phyloP scores from a whole-genome alignment of 2,329 filamentous ascomycete genomes.

The Triangularia verruculosa region DNA sequence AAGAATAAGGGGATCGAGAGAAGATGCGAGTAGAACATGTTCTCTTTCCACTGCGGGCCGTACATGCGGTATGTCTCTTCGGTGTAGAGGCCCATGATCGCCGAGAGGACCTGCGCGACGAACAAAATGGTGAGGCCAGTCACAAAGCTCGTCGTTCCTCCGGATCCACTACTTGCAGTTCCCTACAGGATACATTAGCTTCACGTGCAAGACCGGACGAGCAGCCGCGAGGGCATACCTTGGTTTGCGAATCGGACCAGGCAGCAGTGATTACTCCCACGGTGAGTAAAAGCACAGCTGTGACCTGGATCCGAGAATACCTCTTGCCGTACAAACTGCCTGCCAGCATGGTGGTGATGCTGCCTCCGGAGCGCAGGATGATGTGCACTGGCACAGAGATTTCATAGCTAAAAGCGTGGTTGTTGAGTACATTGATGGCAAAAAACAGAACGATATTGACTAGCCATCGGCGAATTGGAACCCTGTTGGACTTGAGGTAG shows the following conservation, averaged over 20 bases:
- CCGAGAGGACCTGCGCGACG: conserved; percentile 82
- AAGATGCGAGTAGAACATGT: conserved; percentile 87
- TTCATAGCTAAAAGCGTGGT: conserved; percentile 94
- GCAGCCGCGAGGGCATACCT: conserved; percentile 51
- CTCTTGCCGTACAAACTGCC: conserved; percentile 82
- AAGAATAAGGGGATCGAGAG: conserved; percentile 74
- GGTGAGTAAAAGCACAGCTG: conserved; percentile 80
- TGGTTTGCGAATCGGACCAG: conserved; percentile 82
- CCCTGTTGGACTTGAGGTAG: conserved; percentile 72
- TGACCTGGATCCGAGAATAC: conserved; percentile 75
- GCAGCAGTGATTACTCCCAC: conserved; percentile 83
- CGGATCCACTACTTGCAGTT: conserved; percentile 27
- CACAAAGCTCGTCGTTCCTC: conserved; percentile 45
- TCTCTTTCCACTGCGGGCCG: conserved; percentile 90
- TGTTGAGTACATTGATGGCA: conserved; percentile 91
- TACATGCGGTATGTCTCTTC: conserved; percentile 85
- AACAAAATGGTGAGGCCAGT: conserved; percentile 80
- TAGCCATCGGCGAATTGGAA: conserved; percentile 81
- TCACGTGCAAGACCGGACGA: neutral
- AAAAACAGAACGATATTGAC: conserved; percentile 91
- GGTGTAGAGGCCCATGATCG: conserved; percentile 92
- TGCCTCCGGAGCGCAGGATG: conserved; percentile 90
- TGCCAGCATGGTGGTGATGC: conserved; percentile 92
- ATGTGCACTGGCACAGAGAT: conserved; percentile 97
- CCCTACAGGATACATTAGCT: conserved; percentile 29